phyloP scores from a whole-genome alignment of 2,329 filamentous ascomycete genomes.

The Trichoderma aggressivum region DNA sequence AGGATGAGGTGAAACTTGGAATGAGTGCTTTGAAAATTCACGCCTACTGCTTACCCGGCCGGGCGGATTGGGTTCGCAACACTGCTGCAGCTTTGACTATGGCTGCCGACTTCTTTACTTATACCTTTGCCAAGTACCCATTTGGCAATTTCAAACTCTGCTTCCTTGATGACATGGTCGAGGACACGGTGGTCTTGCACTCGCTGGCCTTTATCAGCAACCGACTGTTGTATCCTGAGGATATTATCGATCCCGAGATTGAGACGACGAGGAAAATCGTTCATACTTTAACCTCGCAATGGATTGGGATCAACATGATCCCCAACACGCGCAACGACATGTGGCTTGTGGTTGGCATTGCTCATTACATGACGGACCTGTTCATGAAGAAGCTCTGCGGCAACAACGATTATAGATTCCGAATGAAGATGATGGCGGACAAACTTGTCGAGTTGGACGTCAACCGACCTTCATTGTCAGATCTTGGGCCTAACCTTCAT shows the following conservation, averaged over 20 bases:
- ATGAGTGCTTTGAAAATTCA: constrained; percentile 84
- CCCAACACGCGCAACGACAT: constrained; percentile 75
- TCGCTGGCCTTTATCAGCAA: constrained; percentile 86
- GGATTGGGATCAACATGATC: constrained; percentile 90
- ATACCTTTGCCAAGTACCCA: constrained; percentile 85
- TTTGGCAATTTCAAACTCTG: constrained; percentile 90
- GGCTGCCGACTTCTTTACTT: constrained; percentile 86
- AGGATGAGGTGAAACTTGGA: constrained; percentile 87
- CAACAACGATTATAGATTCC: constrained; percentile 90
- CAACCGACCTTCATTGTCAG: constrained; percentile 75
- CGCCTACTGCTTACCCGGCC: constrained; percentile 84
- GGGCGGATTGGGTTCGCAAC: constrained; percentile 77
- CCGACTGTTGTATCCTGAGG: constrained; percentile 77
- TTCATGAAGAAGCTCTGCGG: constrained; percentile 90
- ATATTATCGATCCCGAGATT: constrained; percentile 81
- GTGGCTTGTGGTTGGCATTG: constrained; percentile 86
- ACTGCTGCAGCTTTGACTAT: constrained; percentile 81
- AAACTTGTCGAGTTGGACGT: constrained; percentile 77
- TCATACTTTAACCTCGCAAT: constrained; percentile 83
- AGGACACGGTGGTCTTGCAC: constrained; percentile 72
- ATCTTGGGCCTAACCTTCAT: constrained; percentile 73
- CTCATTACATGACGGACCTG: constrained; percentile 91
- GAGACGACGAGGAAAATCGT: constrained; percentile 77
- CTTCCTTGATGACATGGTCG: constrained; percentile 85
- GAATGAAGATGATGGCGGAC: constrained; percentile 82